These are phyloP conservation scores for Chytriomyces confervae DNA, from an alignment of 192 early-diverging fungal species.

Conservation along the genomic window DNA sequence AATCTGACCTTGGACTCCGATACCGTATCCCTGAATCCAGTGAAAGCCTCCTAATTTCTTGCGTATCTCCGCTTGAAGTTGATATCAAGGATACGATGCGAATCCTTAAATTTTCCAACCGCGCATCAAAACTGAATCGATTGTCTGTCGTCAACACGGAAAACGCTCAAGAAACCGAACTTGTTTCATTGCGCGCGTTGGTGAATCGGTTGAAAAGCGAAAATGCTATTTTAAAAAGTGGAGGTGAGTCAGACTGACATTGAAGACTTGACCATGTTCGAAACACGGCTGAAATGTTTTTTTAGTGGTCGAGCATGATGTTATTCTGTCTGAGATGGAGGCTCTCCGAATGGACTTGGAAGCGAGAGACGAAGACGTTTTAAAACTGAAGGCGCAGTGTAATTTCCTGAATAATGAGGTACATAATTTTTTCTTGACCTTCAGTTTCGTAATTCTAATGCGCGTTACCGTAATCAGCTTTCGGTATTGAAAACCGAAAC, in stretches of 20 bases:
- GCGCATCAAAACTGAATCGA: background rate
- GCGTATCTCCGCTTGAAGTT: constrained; percentile 12
- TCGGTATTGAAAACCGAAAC: constrained; percentile 7
- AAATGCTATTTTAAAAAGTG: constrained; percentile 9
- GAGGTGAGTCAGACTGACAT: background rate
- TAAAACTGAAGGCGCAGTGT: constrained; percentile 12
- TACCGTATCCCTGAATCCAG: background rate
- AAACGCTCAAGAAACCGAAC: background rate
- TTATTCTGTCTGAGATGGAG: constrained; percentile 15
- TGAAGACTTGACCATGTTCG: background rate
- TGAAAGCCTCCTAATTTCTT: background rate
- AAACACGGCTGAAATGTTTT: background rate
- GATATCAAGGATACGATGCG: constrained; percentile 3
- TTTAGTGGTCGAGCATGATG: background rate
- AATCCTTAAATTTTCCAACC: constrained; percentile 12
- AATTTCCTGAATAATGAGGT: constrained; percentile 26
- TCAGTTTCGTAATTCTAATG: background rate
- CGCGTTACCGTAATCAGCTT: background rate
- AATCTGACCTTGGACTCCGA: background rate
- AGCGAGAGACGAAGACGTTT: background rate
- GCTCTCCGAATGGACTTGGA: constrained; percentile 12
- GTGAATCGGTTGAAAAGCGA: constrained; percentile 17
- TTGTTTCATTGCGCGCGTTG: constrained; percentile 5
- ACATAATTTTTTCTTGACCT: background rate
- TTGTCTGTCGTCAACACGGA: background rate